Base-by-base conservation (phyloP, 2,329 filamentous ascomycete species). In the Trichophyton rubrum region DNA sequence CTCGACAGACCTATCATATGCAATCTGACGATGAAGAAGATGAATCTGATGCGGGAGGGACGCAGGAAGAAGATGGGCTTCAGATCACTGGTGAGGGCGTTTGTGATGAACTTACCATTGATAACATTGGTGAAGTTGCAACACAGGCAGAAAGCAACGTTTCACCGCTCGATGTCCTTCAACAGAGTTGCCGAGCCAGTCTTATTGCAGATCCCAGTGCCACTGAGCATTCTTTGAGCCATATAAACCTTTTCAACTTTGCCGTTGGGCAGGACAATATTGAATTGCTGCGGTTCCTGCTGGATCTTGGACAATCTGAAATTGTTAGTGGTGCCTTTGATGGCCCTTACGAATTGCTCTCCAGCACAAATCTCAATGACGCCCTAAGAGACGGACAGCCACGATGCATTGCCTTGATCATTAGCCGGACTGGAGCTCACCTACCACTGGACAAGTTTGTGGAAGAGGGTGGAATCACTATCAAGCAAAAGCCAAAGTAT, bases 51-150 rank as follows among this genome's bases (percentile, higher is more conserved):
- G 20, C 17, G n/a, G 58, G 49, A 49, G 43, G 3, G 11, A 41
- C 43, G 5, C 13, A 53, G 15, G 24, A 38, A 20, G 58, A 24
- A 13, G 22, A 57, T 15, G 40, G 40, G 5, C 35, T 60, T 20
- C 24, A 13, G 17, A 41, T 45, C 30, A 57, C 35, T 33, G 47
- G 13, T 24, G 56, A 61, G 24, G 17, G 40, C 33, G 22, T 27
- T 5, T 15, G n/a, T 49, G 51, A 59, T 60, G 60, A 60, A 35
- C 8, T 24, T 6, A 93, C 89, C 0, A 81, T 92, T 59, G 87
- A 93, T 15, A 84, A 89, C 65, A 79, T 93, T 61, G 87, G 87
- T 0, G 81, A 88, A 64, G 77, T 87, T 3, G 82, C 82, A 0
- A 85, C 81, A 68, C 79, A 86, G 60, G 86, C 90, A 62, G 85